Conservation (phyloP, 345 rosid genomes). For the Boechera divaricarpa region DNA sequence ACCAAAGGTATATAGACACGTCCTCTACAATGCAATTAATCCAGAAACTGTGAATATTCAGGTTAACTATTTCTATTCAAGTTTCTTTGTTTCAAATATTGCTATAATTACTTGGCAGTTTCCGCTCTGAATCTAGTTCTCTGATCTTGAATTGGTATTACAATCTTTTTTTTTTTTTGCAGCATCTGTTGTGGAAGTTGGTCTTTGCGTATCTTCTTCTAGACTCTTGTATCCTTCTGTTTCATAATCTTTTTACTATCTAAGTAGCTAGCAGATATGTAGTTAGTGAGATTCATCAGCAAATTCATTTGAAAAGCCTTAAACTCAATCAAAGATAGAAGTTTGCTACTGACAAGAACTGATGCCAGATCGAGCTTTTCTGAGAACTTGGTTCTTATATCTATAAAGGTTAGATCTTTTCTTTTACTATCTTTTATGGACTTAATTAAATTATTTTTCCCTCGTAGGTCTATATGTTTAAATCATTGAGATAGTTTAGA, state of each 20-base stretch:
- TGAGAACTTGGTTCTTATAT: slow-evolving; percentile 37
- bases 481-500: slow-evolving; percentile 2
- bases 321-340: slow-evolving; percentile 55
- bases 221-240: slow-evolving; percentile 81
- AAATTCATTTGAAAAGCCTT: slow-evolving; percentile 46
- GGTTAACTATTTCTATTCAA: slow-evolving; percentile 47
- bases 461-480: neutral
- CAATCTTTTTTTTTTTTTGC: slow-evolving; percentile 27
- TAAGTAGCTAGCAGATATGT: neutral
- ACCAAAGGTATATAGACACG: slow-evolving; percentile 77
- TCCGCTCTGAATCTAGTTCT: neutral
- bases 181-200: slow-evolving; percentile 77
- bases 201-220: slow-evolving; percentile 61
- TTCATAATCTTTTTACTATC: neutral
- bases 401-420: slow-evolving; percentile 28
- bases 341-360: slow-evolving; percentile 53
- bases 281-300: neutral
- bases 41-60: slow-evolving; percentile 53
- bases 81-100: slow-evolving; percentile 11
- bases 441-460: neutral
- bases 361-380: slow-evolving; percentile 49
- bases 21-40: slow-evolving; percentile 68
- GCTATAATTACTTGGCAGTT: neutral
- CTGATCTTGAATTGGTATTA: neutral
- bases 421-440: neutral